A percentile compares a stretch with the other conserved stretches of the same genome.
phyloP scores from a whole-genome alignment of 805 yeast species.

The Saturnispora ahearnii region DNA sequence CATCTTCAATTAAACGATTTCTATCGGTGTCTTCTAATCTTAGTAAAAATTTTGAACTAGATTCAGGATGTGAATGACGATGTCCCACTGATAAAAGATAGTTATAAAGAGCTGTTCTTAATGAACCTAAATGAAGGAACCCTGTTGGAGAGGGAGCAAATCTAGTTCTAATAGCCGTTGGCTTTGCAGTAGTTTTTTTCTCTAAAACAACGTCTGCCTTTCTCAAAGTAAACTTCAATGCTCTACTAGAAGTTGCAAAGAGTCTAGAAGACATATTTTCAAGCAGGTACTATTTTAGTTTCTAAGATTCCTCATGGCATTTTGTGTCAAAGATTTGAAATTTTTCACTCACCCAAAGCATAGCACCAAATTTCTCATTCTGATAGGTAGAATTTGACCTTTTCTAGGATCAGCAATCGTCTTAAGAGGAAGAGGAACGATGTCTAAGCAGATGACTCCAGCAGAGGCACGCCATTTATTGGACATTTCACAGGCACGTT shows the following conservation, averaged over 20 bases:
- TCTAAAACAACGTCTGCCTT: neutral
- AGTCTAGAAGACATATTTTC: neutral
- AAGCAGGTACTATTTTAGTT: neutral
- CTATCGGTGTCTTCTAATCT: constrained; percentile 93
- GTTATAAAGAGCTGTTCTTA: constrained; percentile 89
- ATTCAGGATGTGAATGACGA: constrained; percentile 32
- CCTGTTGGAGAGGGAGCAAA: constrained; percentile 99
- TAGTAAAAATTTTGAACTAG: constrained; percentile 72
- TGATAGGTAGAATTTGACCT: neutral
- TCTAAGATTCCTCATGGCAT: neutral
- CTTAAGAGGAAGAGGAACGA: neutral
- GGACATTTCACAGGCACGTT: constrained; percentile 4
- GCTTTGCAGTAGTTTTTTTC: constrained; percentile 25
- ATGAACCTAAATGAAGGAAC: constrained; percentile 81
- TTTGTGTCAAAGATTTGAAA: neutral
- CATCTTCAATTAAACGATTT: constrained; percentile 65
- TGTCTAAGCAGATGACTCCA: neutral
- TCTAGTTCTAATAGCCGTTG: constrained; percentile 65
- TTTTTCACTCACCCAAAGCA: neutral
- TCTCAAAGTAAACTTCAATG: constrained; percentile 1
- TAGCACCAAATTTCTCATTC: neutral
- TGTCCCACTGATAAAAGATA: constrained; percentile 53
- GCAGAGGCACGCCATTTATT: constrained; percentile 6
- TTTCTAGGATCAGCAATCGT: neutral
- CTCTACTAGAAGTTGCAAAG: neutral